Evolutionary conservation across 108 stramenopile species (phyloP).

Genomic region (Pinguiococcus pyrenoidosus): DNA sequence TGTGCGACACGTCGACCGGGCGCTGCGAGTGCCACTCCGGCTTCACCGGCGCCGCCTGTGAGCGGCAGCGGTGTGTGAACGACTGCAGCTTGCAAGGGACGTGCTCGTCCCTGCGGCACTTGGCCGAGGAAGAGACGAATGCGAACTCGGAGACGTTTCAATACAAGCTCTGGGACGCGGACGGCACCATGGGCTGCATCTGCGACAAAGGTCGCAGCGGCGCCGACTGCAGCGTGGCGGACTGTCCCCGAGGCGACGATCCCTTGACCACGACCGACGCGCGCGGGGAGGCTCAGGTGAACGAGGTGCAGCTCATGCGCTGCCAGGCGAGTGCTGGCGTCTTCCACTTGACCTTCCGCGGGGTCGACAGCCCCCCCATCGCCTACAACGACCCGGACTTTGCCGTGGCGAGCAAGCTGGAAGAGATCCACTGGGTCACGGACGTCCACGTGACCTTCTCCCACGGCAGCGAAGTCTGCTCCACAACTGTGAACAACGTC

Average conservation of each 20-base stretch:
- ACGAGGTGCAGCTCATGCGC: constrained; percentile 35
- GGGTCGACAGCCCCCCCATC: neutral
- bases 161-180: constrained; percentile 8
- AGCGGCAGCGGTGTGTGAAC: constrained; percentile 24
- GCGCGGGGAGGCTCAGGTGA: no score
- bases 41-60: constrained; percentile 39
- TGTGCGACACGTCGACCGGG: constrained; percentile 29
- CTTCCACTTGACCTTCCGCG: constrained; percentile 10
- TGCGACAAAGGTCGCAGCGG: constrained; percentile 42
- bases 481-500: neutral
- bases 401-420: constrained; percentile 1
- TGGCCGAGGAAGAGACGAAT: constrained; percentile 12
- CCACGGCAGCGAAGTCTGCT: neutral
- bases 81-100: constrained; percentile 25
- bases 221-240: constrained; percentile 28
- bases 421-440: constrained; percentile 1
- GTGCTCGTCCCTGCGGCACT: constrained; percentile 23
- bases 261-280: constrained; percentile 17
- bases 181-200: constrained; percentile 23
- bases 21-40: constrained; percentile 34
- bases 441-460: constrained; percentile 26
- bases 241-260: constrained; percentile 34
- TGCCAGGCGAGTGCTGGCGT: constrained; percentile 25
- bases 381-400: neutral
- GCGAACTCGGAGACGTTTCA: neutral